Conservation (phyloP, 2,329 filamentous ascomycete species). For the Nothophoma quercina region DNA sequence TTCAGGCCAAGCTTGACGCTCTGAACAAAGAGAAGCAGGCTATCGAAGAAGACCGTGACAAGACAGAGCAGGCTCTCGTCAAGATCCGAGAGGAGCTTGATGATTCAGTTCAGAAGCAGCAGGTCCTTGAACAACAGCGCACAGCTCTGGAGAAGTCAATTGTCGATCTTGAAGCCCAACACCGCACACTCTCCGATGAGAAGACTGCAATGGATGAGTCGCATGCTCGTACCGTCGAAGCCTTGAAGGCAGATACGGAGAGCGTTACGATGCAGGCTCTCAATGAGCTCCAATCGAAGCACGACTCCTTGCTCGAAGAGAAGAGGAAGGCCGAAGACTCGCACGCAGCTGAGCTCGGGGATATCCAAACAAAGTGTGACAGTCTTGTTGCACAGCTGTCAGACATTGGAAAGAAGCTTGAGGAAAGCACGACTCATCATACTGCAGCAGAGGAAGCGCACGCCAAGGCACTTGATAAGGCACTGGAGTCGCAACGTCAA, state of each 20-base stretch:
- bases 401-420: constrained; percentile 33
- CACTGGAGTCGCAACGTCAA: constrained; percentile 23
- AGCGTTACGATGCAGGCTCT: constrained; percentile 36
- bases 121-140: constrained; percentile 27
- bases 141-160: constrained; percentile 33
- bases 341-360: constrained; percentile 31
- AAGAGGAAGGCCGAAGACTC: constrained; percentile 24
- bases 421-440: constrained; percentile 25
- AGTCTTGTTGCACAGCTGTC: constrained; percentile 28
- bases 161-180: constrained; percentile 40
- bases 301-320: constrained; percentile 27
- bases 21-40: constrained; percentile 26
- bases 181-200: constrained; percentile 39
- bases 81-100: constrained; percentile 32
- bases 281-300: constrained; percentile 38
- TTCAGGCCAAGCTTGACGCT: constrained; percentile 34
- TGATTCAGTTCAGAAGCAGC: constrained; percentile 26
- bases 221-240: constrained; percentile 38
- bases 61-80: constrained; percentile 22
- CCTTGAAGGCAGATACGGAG: constrained; percentile 42
- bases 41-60: constrained; percentile 23
- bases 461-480: constrained; percentile 29
- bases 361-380: constrained; percentile 28
- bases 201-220: constrained; percentile 41
- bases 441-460: constrained; percentile 30